Evolutionary conservation across 2,329 filamentous ascomycete genomes (phyloP).

Genomic region (Paecilomyces sp.): DNA sequence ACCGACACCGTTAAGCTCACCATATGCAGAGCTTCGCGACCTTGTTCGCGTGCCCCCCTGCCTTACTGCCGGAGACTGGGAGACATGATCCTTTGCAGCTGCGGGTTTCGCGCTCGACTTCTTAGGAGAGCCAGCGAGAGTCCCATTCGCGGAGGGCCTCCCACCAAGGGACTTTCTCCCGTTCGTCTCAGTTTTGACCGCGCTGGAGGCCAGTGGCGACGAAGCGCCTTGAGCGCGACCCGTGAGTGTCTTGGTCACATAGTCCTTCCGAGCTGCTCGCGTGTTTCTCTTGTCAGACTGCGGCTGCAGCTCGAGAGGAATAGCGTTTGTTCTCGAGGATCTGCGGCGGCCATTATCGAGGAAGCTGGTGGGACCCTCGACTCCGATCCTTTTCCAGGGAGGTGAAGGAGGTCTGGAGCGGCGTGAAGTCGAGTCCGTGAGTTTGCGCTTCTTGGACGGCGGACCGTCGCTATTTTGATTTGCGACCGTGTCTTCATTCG

Average conservation of each 20-base stretch:
- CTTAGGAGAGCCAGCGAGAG: constrained; percentile 5
- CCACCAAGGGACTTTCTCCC: constrained; percentile 21
- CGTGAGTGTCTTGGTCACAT: constrained; percentile 22
- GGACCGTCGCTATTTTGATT: constrained; percentile 28
- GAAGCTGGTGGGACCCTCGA: constrained; percentile 82
- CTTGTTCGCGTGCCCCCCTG: constrained; percentile 18
- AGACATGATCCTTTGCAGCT: constrained; percentile 13
- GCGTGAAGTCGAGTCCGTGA: constrained; percentile 28
- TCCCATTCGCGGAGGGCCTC: constrained; percentile 22
- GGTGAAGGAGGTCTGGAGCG: constrained; percentile 55
- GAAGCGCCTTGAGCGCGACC: constrained; percentile 17
- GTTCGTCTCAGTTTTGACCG: constrained; percentile 20
- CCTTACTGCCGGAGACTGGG: constrained; percentile 21
- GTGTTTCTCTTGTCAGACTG: constrained; percentile 42
- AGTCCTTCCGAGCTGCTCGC: constrained; percentile 30
- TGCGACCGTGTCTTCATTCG: constrained; percentile 21
- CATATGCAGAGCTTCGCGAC: constrained; percentile 20
- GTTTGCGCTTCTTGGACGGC: constrained; percentile 39
- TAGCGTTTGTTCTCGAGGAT: constrained; percentile 48
- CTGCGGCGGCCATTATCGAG: constrained; percentile 56
- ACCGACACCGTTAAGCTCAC: constrained; percentile 14
- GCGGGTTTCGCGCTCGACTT: constrained; percentile 13
- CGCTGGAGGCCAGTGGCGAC: constrained; percentile 23
- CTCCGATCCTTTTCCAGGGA: constrained; percentile 83
- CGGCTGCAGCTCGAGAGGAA: constrained; percentile 42